A percentile compares a stretch with the other conserved stretches of the same genome.
Conservation (phyloP, 2,329 filamentous ascomycete species). For the Trichoderma sp. region DNA sequence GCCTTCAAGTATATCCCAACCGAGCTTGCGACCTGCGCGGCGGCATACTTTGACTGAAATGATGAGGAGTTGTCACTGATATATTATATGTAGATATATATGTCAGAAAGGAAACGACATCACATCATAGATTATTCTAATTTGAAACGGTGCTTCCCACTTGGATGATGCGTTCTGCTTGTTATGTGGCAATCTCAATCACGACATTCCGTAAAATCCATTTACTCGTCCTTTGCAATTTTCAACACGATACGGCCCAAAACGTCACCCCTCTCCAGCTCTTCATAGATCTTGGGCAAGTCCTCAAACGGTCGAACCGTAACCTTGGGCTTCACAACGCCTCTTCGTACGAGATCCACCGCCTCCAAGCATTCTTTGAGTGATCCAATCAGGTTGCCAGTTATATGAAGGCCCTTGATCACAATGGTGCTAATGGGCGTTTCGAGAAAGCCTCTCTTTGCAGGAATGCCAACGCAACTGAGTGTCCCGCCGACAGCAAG, state of each 20-base stretch:
- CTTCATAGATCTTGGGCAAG: constrained; percentile 19
- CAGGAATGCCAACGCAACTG: constrained; percentile 22
- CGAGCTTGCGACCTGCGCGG: background rate
- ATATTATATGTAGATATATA: background rate
- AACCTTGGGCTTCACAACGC: constrained; percentile 21
- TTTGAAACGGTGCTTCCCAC: background rate
- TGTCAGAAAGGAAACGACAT: background rate
- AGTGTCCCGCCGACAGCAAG: constrained; percentile 21
- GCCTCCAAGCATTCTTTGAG: constrained; percentile 23
- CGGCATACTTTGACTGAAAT: background rate
- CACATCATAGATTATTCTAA: background rate
- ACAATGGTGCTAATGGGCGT: constrained; percentile 22
- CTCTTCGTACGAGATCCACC: constrained; percentile 21
- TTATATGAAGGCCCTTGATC: constrained; percentile 21
- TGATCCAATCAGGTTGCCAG: constrained; percentile 22
- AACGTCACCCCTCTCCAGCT: constrained; percentile 21
- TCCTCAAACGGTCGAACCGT: constrained; percentile 20
- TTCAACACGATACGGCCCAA: constrained; percentile 20
- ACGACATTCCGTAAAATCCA: background rate
- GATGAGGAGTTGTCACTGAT: background rate
- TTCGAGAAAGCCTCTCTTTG: constrained; percentile 19
- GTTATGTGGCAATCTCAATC: background rate
- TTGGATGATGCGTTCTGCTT: background rate
- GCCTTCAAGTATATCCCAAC: no score
- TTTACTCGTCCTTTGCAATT: constrained; percentile 22